Evolutionary conservation across 805 yeast genomes (phyloP).

Genomic region (Pichia kluyveri): DNA sequence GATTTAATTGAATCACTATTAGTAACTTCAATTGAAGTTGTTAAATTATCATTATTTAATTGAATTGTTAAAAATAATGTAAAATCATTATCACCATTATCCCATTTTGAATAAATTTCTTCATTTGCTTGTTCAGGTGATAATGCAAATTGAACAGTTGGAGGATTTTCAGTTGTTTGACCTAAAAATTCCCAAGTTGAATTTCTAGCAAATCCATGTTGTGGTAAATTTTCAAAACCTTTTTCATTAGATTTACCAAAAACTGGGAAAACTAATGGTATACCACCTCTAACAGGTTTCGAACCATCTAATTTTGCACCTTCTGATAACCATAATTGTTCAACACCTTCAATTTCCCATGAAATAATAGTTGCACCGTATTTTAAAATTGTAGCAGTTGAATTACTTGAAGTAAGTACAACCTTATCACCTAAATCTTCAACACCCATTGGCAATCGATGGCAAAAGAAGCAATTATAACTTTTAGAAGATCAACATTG

Average conservation of each 20-base stretch:
- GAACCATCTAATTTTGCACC: slow-evolving; percentile 86
- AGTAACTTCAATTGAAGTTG: slow-evolving; percentile 65
- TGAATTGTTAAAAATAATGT: slow-evolving; percentile 64
- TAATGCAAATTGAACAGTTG: slow-evolving; percentile 83
- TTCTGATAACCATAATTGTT: slow-evolving; percentile 73
- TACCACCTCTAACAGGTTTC: slow-evolving; percentile 94
- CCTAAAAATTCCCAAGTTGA: slow-evolving; percentile 93
- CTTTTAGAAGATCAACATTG: too few species aligned
- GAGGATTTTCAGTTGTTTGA: slow-evolving; percentile 58
- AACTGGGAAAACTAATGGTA: slow-evolving; percentile 92
- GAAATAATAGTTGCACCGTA: slow-evolving; percentile 86
- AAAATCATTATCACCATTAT: slow-evolving; percentile 51
- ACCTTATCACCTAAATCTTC: slow-evolving; percentile 60
- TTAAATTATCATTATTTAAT: slow-evolving; percentile 48
- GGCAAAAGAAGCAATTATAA: too few species aligned
- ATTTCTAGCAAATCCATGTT: slow-evolving; percentile 93
- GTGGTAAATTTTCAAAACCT: slow-evolving; percentile 69
- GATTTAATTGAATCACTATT: slow-evolving; percentile 49
- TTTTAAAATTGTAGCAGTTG: slow-evolving; percentile 61
- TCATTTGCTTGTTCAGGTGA: slow-evolving; percentile 74
- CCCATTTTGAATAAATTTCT: slow-evolving; percentile 54
- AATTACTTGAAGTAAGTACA: slow-evolving; percentile 40
- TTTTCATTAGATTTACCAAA: slow-evolving; percentile 63
- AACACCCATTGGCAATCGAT: slow-evolving; percentile 40
- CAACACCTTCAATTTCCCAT: slow-evolving; percentile 65